Conservation (phyloP, 805 yeast species). For the Wickerhamomyces strasburgensis region DNA sequence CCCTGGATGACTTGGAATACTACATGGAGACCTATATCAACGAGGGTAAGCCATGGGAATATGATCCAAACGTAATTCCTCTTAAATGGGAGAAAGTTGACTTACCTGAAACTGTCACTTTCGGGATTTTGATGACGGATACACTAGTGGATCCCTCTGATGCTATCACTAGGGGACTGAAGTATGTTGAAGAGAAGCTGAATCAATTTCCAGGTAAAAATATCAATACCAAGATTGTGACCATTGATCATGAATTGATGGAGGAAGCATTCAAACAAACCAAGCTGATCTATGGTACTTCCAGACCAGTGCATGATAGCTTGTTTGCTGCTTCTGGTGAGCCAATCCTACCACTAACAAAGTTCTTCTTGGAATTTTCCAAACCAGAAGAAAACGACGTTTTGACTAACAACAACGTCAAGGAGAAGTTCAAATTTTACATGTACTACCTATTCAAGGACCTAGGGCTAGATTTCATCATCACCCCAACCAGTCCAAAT, state of each 20-base stretch:
- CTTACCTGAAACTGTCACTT: slow-evolving; percentile 40
- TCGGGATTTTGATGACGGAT: slow-evolving; percentile 60
- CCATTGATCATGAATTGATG: slow-evolving; percentile 48
- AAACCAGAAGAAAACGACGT: slow-evolving; percentile 52
- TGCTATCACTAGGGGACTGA: slow-evolving; percentile 53
- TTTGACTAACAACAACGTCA: slow-evolving; percentile 48
- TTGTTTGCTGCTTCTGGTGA: slow-evolving; percentile 61
- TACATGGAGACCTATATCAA: slow-evolving; percentile 53
- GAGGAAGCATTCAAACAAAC: slow-evolving; percentile 51
- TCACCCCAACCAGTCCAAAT: slow-evolving; percentile 62
- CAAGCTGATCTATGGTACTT: slow-evolving; percentile 52
- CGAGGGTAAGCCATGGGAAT: slow-evolving; percentile 60
- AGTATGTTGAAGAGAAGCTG: slow-evolving; percentile 48
- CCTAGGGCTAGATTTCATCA: slow-evolving; percentile 57
- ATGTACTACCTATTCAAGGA: slow-evolving; percentile 50
- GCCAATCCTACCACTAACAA: slow-evolving; percentile 60
- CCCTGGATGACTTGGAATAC: slow-evolving; percentile 60
- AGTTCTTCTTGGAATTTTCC: slow-evolving; percentile 56
- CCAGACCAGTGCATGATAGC: slow-evolving; percentile 49
- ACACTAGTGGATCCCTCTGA: slow-evolving; percentile 64
- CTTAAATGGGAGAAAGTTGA: slow-evolving; percentile 35
- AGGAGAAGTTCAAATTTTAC: slow-evolving; percentile 55
- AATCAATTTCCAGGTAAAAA: slow-evolving; percentile 32
- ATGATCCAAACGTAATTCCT: slow-evolving; percentile 34
- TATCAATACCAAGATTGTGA: slow-evolving; percentile 40